A percentile compares a stretch with the other conserved stretches of the same genome.
Evolutionary conservation across 148 eudicot genomes (phyloP).

Genomic region (Arctostaphylos glauca): DNA sequence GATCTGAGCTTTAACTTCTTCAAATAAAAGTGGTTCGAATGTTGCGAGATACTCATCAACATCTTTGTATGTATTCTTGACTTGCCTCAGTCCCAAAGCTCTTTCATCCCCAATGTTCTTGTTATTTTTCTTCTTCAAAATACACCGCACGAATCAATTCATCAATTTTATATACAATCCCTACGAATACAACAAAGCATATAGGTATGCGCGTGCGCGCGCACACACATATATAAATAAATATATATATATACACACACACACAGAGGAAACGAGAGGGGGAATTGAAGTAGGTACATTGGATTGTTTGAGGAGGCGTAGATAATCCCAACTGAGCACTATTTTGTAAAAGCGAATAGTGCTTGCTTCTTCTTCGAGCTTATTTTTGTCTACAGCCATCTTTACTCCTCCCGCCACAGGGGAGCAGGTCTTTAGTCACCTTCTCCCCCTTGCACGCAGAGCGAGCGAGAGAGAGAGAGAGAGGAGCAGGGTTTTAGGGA

Average conservation of each 20-base stretch:
- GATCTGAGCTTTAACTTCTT: slow-evolving; percentile 91
- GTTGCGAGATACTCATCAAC: slow-evolving; percentile 73
- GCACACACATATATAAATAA: background rate
- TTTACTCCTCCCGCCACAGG: background rate
- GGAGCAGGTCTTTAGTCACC: background rate
- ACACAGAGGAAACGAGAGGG: background rate
- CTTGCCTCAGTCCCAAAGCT: slow-evolving; percentile 46
- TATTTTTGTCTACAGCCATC: slow-evolving; percentile 3
- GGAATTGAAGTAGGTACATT: slow-evolving; percentile 25
- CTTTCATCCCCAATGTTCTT: slow-evolving; percentile 29
- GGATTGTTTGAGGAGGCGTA: slow-evolving; percentile 45
- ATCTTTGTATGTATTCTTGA: slow-evolving; percentile 65
- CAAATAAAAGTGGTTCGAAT: slow-evolving; percentile 86
- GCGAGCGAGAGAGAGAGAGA: background rate
- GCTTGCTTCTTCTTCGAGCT: slow-evolving; percentile 10
- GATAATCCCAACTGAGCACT: slow-evolving; percentile 87
- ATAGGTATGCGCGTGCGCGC: background rate
- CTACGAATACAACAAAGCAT: background rate
- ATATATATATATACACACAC: background rate
- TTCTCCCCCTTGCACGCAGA: background rate
- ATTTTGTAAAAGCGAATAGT: slow-evolving; percentile 64
- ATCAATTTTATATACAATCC: background rate
- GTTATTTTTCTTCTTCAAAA: slow-evolving; percentile 32
- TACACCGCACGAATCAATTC: background rate
- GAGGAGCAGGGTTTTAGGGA: background rate